A percentile compares a stretch with the other conserved stretches of the same genome.
These are phyloP conservation scores for Aspergillus piperis DNA, from an alignment of 2,329 filamentous ascomycete species.

Conservation along the genomic window DNA sequence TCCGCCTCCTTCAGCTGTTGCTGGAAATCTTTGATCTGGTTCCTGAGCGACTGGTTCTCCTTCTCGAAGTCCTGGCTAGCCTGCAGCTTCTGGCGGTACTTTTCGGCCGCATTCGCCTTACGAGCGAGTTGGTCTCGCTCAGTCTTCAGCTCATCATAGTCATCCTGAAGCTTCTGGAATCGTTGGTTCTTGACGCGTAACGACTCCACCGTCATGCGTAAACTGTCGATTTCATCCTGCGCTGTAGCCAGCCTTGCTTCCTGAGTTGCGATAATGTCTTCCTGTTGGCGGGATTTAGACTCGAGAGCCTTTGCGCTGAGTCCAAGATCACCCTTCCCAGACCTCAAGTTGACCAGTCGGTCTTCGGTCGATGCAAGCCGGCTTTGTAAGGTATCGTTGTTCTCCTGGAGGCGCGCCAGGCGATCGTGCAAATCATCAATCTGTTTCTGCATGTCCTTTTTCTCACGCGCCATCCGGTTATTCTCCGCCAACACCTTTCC, in stretches of 20 bases:
- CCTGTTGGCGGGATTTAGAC: conserved; percentile 62
- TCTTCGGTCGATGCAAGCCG: conserved; percentile 50
- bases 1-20: conserved; percentile 50
- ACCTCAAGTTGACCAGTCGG: conserved; percentile 54
- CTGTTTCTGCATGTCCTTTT: conserved; percentile 50
- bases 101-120: conserved; percentile 52
- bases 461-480: conserved; percentile 59
- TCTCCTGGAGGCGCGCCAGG: conserved; percentile 59
- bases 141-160: conserved; percentile 52
- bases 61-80: conserved; percentile 52
- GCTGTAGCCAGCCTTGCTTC: conserved; percentile 64
- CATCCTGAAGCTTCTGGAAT: conserved; percentile 50
- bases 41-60: conserved; percentile 49
- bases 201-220: conserved; percentile 48
- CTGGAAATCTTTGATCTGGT: conserved; percentile 49
- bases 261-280: conserved; percentile 69
- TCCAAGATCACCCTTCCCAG: conserved; percentile 51
- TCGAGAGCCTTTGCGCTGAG: conserved; percentile 46
- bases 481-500: conserved; percentile 55
- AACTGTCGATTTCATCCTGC: conserved; percentile 47
- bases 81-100: conserved; percentile 53
- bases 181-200: conserved; percentile 48
- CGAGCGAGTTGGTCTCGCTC: conserved; percentile 49
- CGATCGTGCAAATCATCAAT: conserved; percentile 58
- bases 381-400: conserved; percentile 49